Conservation (phyloP, 768 basidiomycete genomes). For the Erythrobasidium yunnanense region DNA sequence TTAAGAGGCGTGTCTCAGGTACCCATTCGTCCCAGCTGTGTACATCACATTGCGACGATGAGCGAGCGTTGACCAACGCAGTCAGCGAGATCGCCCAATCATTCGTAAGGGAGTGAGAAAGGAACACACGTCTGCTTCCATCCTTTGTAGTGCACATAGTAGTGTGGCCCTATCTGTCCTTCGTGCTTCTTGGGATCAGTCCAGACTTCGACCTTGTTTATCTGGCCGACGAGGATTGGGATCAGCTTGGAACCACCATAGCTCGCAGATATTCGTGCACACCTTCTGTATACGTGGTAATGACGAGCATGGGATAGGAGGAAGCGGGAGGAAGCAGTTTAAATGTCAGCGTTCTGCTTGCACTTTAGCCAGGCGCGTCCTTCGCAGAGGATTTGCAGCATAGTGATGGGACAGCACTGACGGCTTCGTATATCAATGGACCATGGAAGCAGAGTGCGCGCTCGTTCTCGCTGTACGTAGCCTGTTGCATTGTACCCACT, state of each 20-base stretch:
- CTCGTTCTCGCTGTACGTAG: slow-evolving; percentile 13
- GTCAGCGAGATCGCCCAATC: too few species aligned
- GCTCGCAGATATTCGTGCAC: background rate
- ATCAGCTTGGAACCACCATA: background rate
- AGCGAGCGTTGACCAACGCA: too few species aligned
- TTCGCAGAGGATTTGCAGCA: too few species aligned
- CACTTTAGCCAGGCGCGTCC: background rate
- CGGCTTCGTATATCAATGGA: slow-evolving; percentile 25
- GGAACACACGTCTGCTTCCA: slow-evolving; percentile 87
- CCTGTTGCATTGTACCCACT: slow-evolving; percentile 4
- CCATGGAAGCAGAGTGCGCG: slow-evolving; percentile 20
- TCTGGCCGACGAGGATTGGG: background rate
- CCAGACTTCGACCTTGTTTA: slow-evolving; percentile 14
- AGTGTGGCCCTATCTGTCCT: slow-evolving; percentile 56
- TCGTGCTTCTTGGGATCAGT: slow-evolving; percentile 25
- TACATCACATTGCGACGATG: too few species aligned
- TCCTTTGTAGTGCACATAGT: slow-evolving; percentile 96
- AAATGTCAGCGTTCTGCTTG: background rate
- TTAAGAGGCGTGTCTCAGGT: slow-evolving; percentile 63
- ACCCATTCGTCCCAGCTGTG: slow-evolving; percentile 97
- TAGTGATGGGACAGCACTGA: too few species aligned
- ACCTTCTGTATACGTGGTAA: background rate
- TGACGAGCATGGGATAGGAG: background rate
- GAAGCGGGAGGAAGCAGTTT: background rate
- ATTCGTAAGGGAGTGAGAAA: too few species aligned